Percentiles rank a stretch among this genome's conserved stretches.
These are phyloP conservation scores for Colletotrichum lindemuthianum DNA, from an alignment of 2,329 filamentous ascomycete species.

Conservation along the genomic window DNA sequence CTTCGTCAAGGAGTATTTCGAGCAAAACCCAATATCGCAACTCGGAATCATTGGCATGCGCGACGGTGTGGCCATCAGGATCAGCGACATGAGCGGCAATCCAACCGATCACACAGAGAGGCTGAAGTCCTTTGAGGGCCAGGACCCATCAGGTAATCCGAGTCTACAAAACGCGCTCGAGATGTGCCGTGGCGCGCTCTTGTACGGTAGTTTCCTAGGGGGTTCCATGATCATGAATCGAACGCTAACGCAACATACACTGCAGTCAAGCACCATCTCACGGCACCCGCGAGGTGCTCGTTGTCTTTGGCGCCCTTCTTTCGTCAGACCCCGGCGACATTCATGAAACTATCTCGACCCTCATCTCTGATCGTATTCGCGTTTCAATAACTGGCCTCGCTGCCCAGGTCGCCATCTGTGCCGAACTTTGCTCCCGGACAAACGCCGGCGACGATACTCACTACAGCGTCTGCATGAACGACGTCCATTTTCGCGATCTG, in stretches of 20 bases:
- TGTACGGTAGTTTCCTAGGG: conserved; percentile 55
- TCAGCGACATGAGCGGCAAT: conserved; percentile 93
- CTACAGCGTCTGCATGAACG: conserved; percentile 86
- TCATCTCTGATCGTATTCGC: conserved; percentile 84
- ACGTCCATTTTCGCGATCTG: conserved; percentile 83
- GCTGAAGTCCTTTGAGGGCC: conserved; percentile 72
- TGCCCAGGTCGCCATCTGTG: conserved; percentile 91
- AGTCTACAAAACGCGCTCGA: conserved; percentile 95
- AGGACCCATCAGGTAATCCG: conserved; percentile 78
- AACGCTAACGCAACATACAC: not conserved
- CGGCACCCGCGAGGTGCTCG: conserved; percentile 90
- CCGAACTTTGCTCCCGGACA: conserved; percentile 86
- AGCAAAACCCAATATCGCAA: conserved; percentile 98
- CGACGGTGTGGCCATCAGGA: conserved; percentile 85
- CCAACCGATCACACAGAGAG: conserved; percentile 86
- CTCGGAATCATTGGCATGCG: conserved; percentile 92
- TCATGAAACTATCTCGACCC: conserved; percentile 83
- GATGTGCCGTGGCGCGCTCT: conserved; percentile 92
- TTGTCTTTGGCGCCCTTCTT: conserved; percentile 90
- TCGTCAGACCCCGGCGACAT: conserved; percentile 96
- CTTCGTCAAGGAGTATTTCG: conserved; percentile 95
- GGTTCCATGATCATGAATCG: not conserved
- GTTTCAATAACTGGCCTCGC: conserved; percentile 91
- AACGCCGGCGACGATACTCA: conserved; percentile 80
- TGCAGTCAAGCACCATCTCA: conserved; percentile 87